Evolutionary conservation across 1,139 yeast species (phyloP).

Genomic region (Saccharomyces pastorianus): DNA sequence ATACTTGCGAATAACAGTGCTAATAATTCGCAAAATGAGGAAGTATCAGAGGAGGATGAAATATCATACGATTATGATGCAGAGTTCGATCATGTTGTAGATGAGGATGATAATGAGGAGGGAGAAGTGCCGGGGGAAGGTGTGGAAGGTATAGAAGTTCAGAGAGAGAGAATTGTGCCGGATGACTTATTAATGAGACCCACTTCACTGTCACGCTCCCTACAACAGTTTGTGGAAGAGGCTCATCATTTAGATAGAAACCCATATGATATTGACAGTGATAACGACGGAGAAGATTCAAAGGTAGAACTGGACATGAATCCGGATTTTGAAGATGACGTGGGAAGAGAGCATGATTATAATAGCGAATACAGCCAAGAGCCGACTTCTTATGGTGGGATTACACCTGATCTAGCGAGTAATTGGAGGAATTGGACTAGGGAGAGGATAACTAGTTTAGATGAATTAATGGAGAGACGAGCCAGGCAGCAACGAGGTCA

Average conservation of each 20-base stretch:
- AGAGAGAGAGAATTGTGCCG: not conserved
- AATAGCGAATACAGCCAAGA: conserved; percentile 5
- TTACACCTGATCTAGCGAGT: not conserved
- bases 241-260: conserved; percentile 14
- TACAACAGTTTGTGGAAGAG: conserved; percentile 22
- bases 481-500: not conserved
- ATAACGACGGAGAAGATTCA: conserved; percentile 7
- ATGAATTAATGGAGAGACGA: not conserved
- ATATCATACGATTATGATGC: conserved; percentile 18
- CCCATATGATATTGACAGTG: conserved; percentile 16
- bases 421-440: not conserved
- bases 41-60: conserved; percentile 13
- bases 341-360: conserved; percentile 5
- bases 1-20: not conserved
- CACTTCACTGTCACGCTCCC: conserved; percentile 3
- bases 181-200: not conserved
- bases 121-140: conserved; percentile 3
- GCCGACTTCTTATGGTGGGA: not conserved
- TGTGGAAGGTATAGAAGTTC: not conserved
- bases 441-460: not conserved
- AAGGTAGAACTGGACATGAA: not conserved
- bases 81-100: conserved; percentile 17
- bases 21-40: not conserved
- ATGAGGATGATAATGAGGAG: conserved; percentile 14
- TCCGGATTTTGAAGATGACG: not conserved